These are phyloP conservation scores for Catenaria anguillulae DNA, from an alignment of 371 early-diverging fungal species.

Conservation along the genomic window DNA sequence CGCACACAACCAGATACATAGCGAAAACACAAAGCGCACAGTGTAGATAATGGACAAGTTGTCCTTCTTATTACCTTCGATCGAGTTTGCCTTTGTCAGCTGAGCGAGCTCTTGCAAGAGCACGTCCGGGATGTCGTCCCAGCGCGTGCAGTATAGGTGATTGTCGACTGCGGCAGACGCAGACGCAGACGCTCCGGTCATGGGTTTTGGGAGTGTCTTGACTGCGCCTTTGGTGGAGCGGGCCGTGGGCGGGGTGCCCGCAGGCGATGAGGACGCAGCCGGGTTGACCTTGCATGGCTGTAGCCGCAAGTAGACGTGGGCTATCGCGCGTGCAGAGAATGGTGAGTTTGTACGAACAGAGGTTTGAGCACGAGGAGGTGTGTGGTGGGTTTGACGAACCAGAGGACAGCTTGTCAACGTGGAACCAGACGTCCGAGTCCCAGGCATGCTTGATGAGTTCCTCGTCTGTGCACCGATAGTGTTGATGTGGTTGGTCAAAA, in stretches of 20 bases:
- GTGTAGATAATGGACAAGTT: slow-evolving; percentile 82
- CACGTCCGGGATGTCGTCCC: slow-evolving; percentile 56
- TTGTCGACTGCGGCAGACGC: background rate
- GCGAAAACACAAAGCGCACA: no score
- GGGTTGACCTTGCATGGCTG: slow-evolving; percentile 12
- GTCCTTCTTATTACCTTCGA: slow-evolving; percentile 72
- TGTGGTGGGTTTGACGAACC: no score
- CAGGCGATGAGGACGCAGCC: background rate
- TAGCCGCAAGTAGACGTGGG: slow-evolving; percentile 88
- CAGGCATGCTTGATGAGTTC: slow-evolving; percentile 88
- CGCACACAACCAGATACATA: no score
- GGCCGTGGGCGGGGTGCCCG: background rate
- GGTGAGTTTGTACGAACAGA: no score
- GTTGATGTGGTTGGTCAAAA: no score
- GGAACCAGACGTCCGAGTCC: slow-evolving; percentile 77
- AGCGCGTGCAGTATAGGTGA: slow-evolving; percentile 2
- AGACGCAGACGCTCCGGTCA: no score
- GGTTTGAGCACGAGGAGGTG: no score
- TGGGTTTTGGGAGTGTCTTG: background rate
- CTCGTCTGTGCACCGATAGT: no score
- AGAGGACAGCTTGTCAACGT: slow-evolving; percentile 89
- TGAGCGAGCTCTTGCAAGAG: slow-evolving; percentile 79
- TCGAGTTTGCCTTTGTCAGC: slow-evolving; percentile 89
- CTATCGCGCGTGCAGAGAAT: no score
- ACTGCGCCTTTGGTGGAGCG: background rate